Evolutionary conservation across 306 rosid species (phyloP), one percentile per base, ranked within the genome.

Genomic region (Cucurbita argyrosperma): DNA sequence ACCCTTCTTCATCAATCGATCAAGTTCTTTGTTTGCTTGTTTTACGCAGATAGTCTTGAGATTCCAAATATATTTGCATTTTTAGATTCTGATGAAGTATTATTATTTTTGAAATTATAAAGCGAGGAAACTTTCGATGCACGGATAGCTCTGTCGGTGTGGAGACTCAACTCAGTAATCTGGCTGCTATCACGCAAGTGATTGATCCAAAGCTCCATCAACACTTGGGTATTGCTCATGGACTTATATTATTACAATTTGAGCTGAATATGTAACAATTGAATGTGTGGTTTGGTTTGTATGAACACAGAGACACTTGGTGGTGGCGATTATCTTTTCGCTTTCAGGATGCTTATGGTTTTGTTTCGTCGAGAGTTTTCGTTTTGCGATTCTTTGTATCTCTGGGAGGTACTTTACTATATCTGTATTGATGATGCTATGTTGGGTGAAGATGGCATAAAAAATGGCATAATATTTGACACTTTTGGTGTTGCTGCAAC

Each of bases 321-420:
- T 45, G 99, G 99, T 80, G 99, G 99, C 52, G 96, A 90, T 77
- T 95, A 91, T 84, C 79, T 95, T 64, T 95, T 95, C 47, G 99
- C 99, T 65, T 89, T 95, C 84, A 96, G 99, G 89, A 95, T 95
- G 99, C 96, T 95, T 57, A 95, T 95, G 99, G 99, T 95, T 84
- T 79, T 87, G 81, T 95, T 95, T 77, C 97, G 99, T 47, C 92
- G 99, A 76, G 99, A 95, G 71, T 95, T 95, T 84, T 95, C 99
- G 39, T 95, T 95, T 75, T 89, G 99, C 77, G 99, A 95, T 79
- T 91, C 99, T 8, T 82, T 95, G 83, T 95, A 84, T 83, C 97
- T 95, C 79, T 95, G 99, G 99, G 99, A 95, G 99, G 99, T 91
- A 77, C 62, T 86, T 76, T 63, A 42, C 19, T 59, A 49, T 40